phyloP scores from a whole-genome alignment of 2,329 filamentous ascomycete genomes.

The Monosporascus sp. region DNA sequence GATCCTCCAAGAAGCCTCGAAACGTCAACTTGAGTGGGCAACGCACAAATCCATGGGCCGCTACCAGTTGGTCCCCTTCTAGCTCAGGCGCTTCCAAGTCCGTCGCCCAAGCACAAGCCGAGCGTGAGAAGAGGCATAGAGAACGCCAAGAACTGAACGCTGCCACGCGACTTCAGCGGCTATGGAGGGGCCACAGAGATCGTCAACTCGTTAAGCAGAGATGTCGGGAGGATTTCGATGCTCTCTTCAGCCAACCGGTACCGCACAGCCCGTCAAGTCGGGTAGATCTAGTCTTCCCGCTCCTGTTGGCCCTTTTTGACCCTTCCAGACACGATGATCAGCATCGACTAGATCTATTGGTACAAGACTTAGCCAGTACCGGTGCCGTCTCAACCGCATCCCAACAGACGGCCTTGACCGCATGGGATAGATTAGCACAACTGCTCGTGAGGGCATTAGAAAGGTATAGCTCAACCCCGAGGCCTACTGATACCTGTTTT shows the following conservation, averaged over 20 bases:
- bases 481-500: background rate
- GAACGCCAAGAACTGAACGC: constrained; percentile 76
- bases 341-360: constrained; percentile 40
- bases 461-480: constrained; percentile 13
- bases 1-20: constrained; percentile 75
- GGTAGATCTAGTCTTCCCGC: constrained; percentile 34
- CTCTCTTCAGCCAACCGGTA: constrained; percentile 40
- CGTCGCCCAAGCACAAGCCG: constrained; percentile 80
- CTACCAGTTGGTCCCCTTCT: constrained; percentile 51
- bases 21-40: constrained; percentile 94
- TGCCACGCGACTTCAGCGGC: constrained; percentile 66
- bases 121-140: constrained; percentile 72
- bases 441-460: constrained; percentile 24
- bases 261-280: constrained; percentile 22
- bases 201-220: constrained; percentile 53
- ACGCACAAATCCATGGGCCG: constrained; percentile 69
- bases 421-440: constrained; percentile 20
- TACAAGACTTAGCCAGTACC: constrained; percentile 32
- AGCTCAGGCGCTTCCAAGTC: constrained; percentile 67
- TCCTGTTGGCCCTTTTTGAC: constrained; percentile 48
- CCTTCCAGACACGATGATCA: constrained; percentile 40
- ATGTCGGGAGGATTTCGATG: constrained; percentile 60
- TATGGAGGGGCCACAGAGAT: constrained; percentile 72
- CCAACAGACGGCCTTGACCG: constrained; percentile 8
- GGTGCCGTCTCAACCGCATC: background rate